Percentiles rank a stretch among this genome's conserved stretches.
These are phyloP conservation scores for Aspergillus viridinutans DNA, from an alignment of 2,329 filamentous ascomycete species.

Conservation along the genomic window DNA sequence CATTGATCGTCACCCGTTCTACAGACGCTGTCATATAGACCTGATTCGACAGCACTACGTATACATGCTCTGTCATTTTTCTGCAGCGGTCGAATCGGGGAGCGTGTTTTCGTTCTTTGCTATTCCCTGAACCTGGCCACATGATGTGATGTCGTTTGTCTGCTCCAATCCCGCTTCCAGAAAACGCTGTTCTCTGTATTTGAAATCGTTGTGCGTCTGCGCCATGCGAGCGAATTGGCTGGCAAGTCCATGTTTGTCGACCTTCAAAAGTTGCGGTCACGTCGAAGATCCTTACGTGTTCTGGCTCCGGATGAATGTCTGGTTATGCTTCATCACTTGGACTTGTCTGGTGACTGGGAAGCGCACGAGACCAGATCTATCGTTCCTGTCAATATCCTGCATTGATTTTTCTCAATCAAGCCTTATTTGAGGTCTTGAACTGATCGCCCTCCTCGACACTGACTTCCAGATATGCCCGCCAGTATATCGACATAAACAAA, in stretches of 20 bases:
- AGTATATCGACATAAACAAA: neutral
- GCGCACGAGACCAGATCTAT: neutral
- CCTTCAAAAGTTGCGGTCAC: neutral
- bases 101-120: neutral
- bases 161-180: neutral
- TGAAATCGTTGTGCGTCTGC: neutral
- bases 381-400: neutral
- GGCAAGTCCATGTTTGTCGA: neutral
- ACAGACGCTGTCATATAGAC: neutral
- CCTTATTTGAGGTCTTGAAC: neutral
- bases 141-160: neutral
- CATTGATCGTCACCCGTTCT: neutral
- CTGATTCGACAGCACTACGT: neutral
- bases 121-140: neutral
- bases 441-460: too few relatives aligned
- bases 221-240: neutral
- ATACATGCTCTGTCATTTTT: neutral
- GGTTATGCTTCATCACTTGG: neutral
- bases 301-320: neutral
- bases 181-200: neutral
- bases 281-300: neutral
- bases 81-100: neutral
- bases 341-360: neutral
- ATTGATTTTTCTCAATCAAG: neutral
- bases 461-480: neutral